Conservation (phyloP, 2,329 filamentous ascomycete genomes). For the Aureobasidium sp. region DNA sequence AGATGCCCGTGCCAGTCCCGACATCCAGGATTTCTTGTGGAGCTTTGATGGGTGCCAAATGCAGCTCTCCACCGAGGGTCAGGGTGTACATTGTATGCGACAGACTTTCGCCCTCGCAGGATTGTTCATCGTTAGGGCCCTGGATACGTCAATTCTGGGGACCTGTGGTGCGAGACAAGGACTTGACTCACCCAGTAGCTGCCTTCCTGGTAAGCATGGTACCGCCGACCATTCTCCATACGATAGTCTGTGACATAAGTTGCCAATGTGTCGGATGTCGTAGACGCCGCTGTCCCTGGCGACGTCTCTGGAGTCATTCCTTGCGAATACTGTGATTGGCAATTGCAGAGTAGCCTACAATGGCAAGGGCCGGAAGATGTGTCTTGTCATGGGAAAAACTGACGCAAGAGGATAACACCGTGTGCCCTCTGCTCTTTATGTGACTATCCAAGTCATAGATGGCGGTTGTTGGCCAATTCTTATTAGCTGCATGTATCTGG, state of each 20-base stretch:
- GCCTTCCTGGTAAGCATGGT: conserved; percentile 28
- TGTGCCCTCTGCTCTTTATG: not conserved
- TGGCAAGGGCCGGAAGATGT: not conserved
- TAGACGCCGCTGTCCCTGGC: not conserved
- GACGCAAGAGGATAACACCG: not conserved
- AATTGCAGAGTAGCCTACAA: not conserved
- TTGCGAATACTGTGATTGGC: not conserved
- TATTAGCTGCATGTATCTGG: conserved; percentile 9
- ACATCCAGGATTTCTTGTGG: conserved; percentile 34
- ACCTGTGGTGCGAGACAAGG: not conserved
- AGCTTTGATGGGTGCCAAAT: conserved; percentile 22
- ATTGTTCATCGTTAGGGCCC: conserved; percentile 36
- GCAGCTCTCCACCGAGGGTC: conserved; percentile 24
- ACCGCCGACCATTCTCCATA: conserved; percentile 28
- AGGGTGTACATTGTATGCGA: conserved; percentile 34
- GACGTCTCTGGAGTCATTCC: not conserved
- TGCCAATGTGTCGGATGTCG: conserved; percentile 12
- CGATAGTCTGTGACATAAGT: conserved; percentile 17
- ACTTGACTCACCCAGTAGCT: conserved; percentile 18
- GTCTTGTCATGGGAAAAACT: not conserved
- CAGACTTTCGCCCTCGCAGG: conserved; percentile 37
- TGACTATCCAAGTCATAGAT: not conserved
- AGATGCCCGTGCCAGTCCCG: conserved; percentile 42
- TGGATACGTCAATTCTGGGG: not conserved
- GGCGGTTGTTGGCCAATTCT: conserved; percentile 6